These are phyloP conservation scores for Beauveria asiatica DNA, from an alignment of 2,329 filamentous ascomycete species.

Conservation along the genomic window DNA sequence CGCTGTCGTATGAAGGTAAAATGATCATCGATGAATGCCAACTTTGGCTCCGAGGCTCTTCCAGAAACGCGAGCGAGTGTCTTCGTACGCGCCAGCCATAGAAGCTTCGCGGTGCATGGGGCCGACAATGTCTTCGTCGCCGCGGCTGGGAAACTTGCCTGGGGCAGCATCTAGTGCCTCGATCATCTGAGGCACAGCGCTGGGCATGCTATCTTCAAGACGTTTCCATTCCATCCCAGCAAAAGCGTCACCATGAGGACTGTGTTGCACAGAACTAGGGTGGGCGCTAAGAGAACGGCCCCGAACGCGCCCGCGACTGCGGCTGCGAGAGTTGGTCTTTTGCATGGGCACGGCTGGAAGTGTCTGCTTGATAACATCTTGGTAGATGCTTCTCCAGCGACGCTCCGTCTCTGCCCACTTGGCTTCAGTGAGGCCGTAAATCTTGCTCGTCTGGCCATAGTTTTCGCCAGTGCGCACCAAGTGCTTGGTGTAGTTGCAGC, in stretches of 20 bases:
- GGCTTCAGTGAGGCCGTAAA: conserved; percentile 73
- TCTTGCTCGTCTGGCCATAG: conserved; percentile 83
- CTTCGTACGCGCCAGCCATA: conserved; percentile 40
- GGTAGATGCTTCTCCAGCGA: conserved; percentile 63
- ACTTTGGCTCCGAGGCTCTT: conserved; percentile 41
- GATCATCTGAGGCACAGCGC: conserved; percentile 59
- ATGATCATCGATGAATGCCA: conserved; percentile 17
- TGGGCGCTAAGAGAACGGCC: conserved; percentile 33
- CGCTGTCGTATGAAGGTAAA: background rate
- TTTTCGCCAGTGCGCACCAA: conserved; percentile 82
- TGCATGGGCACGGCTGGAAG: conserved; percentile 22
- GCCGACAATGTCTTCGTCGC: conserved; percentile 87
- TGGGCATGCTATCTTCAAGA: conserved; percentile 49
- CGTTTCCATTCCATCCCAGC: conserved; percentile 34
- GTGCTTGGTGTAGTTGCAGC: conserved; percentile 82
- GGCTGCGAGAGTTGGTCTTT: conserved; percentile 26
- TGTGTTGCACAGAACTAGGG: conserved; percentile 27
- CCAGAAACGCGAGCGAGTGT: conserved; percentile 39
- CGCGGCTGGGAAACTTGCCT: conserved; percentile 80
- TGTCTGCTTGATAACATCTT: conserved; percentile 51
- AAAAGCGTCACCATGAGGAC: conserved; percentile 30
- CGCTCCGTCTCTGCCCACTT: conserved; percentile 81
- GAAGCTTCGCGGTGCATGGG: conserved; percentile 65
- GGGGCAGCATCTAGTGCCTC: conserved; percentile 56
- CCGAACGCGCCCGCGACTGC: conserved; percentile 31